Evolutionary conservation across 2,329 filamentous ascomycete genomes (phyloP), one percentile per base, ranked within the genome.

Genomic region (Fusarium chuoi): DNA sequence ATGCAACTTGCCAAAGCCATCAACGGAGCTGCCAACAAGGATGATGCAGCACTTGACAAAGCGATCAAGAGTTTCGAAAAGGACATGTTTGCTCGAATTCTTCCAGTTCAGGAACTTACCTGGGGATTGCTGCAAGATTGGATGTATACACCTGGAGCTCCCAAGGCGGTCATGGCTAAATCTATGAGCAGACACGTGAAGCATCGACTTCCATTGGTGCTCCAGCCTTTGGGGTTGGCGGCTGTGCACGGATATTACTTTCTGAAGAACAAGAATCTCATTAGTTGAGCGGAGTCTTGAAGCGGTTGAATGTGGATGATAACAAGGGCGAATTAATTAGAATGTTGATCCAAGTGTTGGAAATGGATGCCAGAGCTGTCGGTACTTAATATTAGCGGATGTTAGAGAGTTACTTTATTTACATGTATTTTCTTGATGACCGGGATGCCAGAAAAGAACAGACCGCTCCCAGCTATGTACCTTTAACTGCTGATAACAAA

Each of bases 71-170:
- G 58, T 7, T 85, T 81, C 56, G 84, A 87, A 73, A 74, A 78
- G 45, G 76, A 74, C 15, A 85, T 85, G 83, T 84, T 82, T 41
- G 64, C 73, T 11, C 82, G 84, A 4, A 79, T 82, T 22, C 75
- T 78, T 55, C 76, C 78, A 45, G 79, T 86, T 64, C 82, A 84
- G 72, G 75, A 79, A 46, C 80, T 87, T 24, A 82, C 83, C 15
- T 85, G 84, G 54, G 86, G 88, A 62, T 77, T 87, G 44, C 84
- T 85, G 75, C 79, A 81, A 36, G 80, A 84, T 44, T 87, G 85
- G 84, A 83, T 88, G 73, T 85, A 86, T 66, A 87, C 84, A 0
- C 81, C 83, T 7, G 84, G 83, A 6, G 83, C 84, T 15, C 87
- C 87, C 24, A 78, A 83, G 49, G 78, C 81, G 8, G 79, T 83